Evolutionary conservation across 2,329 filamentous ascomycete species (phyloP).

Genomic region (Neocucurbitaria cava): DNA sequence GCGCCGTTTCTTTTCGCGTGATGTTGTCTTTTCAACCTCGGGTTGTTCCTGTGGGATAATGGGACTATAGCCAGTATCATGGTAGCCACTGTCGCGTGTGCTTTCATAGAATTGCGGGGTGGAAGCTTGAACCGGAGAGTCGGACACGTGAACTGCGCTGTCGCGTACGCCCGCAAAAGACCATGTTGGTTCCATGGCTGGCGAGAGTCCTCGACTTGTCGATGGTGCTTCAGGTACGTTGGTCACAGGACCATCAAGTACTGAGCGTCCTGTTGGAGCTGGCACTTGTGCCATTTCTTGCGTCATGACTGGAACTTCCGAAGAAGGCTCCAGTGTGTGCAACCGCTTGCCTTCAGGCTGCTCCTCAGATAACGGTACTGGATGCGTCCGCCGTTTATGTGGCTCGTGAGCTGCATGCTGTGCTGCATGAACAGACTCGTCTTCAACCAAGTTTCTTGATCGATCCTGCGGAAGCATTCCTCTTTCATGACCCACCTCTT

Average conservation of each 20-base stretch:
- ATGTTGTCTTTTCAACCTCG: conserved; percentile 22
- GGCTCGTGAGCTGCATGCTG: conserved; percentile 18
- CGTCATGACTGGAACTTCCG: conserved; percentile 7
- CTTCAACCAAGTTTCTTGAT: conserved; percentile 9
- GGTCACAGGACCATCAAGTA: background rate
- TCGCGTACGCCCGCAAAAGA: conserved; percentile 52
- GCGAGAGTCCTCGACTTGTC: conserved; percentile 10
- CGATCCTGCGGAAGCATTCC: conserved; percentile 1
- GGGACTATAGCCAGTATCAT: conserved; percentile 32
- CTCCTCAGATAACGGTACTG: conserved; percentile 39
- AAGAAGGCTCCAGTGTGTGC: conserved; percentile 29
- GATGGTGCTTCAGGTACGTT: conserved; percentile 8
- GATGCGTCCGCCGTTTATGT: conserved; percentile 46
- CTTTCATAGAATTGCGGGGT: conserved; percentile 34
- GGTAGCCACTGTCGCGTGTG: conserved; percentile 54
- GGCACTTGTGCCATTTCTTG: conserved; percentile 9
- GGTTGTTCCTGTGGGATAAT: conserved; percentile 14
- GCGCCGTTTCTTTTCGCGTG: conserved; percentile 23
- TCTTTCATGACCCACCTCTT: conserved; percentile 1
- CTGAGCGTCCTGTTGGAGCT: conserved; percentile 2
- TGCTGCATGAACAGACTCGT: conserved; percentile 18
- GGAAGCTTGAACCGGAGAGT: conserved; percentile 49
- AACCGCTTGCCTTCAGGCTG: conserved; percentile 45
- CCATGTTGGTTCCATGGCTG: conserved; percentile 41
- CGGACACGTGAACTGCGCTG: conserved; percentile 54